phyloP scores from a whole-genome alignment of 1,139 yeast genomes.

The Candida freyschussii region DNA sequence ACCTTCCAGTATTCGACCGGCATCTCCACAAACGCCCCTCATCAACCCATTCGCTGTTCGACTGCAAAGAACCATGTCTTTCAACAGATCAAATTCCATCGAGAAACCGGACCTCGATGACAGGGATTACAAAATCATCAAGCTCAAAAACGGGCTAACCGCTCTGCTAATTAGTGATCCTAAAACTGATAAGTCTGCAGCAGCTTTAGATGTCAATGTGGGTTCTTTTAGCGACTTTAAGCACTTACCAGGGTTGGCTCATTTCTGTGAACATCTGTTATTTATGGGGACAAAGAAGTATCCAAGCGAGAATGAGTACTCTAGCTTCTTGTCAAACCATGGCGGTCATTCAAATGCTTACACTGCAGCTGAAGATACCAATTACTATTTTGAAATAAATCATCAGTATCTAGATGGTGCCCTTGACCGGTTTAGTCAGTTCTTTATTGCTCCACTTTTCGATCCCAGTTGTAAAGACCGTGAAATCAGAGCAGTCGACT shows the following conservation, averaged over 20 bases:
- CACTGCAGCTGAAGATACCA: conserved; percentile 85
- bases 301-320: conserved; percentile 87
- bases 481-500: conserved; percentile 91
- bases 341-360: conserved; percentile 74
- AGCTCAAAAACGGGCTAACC: conserved; percentile 61
- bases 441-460: conserved; percentile 83
- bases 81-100: conserved; percentile 25
- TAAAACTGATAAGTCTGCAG: conserved; percentile 86
- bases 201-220: conserved; percentile 86
- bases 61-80: conserved; percentile 20
- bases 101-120: conserved; percentile 71
- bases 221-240: conserved; percentile 84
- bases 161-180: conserved; percentile 81
- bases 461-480: conserved; percentile 79
- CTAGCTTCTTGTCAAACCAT: conserved; percentile 68
- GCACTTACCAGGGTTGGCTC: conserved; percentile 82
- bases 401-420: conserved; percentile 80
- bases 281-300: conserved; percentile 97
- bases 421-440: conserved; percentile 86
- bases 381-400: conserved; percentile 82
- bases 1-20: too few species aligned
- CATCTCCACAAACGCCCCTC: too few species aligned
- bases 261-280: conserved; percentile 90
- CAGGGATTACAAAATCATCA: conserved; percentile 63
- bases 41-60: too few species aligned